Evolutionary conservation across 345 rosid species (phyloP).

Genomic region (Citrus australasica): DNA sequence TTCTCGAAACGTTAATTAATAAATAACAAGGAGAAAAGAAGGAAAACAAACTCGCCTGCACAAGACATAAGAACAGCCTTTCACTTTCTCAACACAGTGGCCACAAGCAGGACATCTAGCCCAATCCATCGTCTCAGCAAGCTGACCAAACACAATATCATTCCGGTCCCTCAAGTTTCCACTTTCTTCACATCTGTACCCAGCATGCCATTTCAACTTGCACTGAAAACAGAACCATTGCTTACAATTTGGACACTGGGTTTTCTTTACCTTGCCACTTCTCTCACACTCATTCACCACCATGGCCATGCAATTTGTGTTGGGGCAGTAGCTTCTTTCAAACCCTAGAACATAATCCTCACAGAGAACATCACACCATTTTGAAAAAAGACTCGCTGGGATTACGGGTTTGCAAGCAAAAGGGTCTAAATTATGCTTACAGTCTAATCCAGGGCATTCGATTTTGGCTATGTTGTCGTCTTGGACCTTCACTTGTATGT

Average conservation of each 20-base stretch:
- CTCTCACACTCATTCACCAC: constrained; percentile 27
- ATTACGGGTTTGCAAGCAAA: constrained; percentile 22
- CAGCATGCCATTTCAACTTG: constrained; percentile 30
- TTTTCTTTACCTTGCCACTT: constrained; percentile 18
- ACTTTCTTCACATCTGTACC: constrained; percentile 25
- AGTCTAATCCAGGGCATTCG: constrained; percentile 26
- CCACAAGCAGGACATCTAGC: constrained; percentile 27
- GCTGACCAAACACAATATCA: constrained; percentile 22
- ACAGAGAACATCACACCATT: constrained; percentile 31
- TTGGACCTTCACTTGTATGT: constrained; percentile 24
- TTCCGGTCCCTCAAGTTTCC: constrained; percentile 16
- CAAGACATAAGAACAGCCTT: constrained; percentile 16
- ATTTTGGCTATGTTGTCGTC: constrained; percentile 10
- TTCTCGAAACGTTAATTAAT: no score
- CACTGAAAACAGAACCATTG: constrained; percentile 25
- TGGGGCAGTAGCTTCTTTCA: constrained; percentile 30
- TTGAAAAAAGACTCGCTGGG: constrained; percentile 15
- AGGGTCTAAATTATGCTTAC: constrained; percentile 22
- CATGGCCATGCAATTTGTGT: constrained; percentile 25
- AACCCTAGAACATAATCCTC: constrained; percentile 7
- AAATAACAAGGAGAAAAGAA: not conserved
- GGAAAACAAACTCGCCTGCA: not conserved
- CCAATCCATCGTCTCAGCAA: constrained; percentile 26
- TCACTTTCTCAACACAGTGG: constrained; percentile 22
- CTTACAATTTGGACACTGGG: constrained; percentile 29